phyloP scores from a whole-genome alignment of 768 basidiomycete genomes.

The Suillus sp. region DNA sequence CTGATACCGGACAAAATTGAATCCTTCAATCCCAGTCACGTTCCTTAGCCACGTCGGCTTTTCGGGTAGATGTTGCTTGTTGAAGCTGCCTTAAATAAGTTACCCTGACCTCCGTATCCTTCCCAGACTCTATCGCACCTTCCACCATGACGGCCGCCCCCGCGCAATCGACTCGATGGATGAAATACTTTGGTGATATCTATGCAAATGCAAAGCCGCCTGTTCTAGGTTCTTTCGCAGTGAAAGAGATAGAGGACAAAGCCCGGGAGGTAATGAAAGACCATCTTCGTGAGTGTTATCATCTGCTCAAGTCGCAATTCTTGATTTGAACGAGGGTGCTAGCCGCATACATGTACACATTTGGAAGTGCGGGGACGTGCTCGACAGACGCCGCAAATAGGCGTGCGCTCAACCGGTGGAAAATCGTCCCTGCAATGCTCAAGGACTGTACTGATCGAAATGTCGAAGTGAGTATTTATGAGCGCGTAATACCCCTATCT shows the following conservation, averaged over 20 bases:
- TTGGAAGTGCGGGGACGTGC: conserved; percentile 73
- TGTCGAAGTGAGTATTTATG: conserved; percentile 51
- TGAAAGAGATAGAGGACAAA: conserved; percentile 65
- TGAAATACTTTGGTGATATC: conserved; percentile 25
- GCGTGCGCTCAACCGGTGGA: conserved; percentile 63
- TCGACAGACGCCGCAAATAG: conserved; percentile 70
- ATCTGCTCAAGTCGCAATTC: not conserved
- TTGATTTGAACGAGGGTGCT: conserved; percentile 14
- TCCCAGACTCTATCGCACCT: conserved; percentile 1
- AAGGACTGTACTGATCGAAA: conserved; percentile 56
- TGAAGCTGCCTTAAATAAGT: not conserved
- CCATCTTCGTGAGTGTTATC: conserved; percentile 45
- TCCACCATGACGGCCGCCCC: conserved; percentile 20
- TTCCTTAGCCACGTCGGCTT: not conserved
- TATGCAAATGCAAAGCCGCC: conserved; percentile 24
- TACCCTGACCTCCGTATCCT: not conserved
- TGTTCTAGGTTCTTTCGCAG: conserved; percentile 57
- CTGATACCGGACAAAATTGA: not conserved
- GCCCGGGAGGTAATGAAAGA: conserved; percentile 65
- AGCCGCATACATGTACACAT: conserved; percentile 76
- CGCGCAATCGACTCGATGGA: conserved; percentile 29
- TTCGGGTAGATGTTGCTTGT: not conserved
- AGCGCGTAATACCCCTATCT: not conserved
- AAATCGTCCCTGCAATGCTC: conserved; percentile 83
- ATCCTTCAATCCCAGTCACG: conserved; percentile 39